Base-by-base conservation (phyloP, 2,329 filamentous ascomycete genomes). In the Fusarium nodosum region DNA sequence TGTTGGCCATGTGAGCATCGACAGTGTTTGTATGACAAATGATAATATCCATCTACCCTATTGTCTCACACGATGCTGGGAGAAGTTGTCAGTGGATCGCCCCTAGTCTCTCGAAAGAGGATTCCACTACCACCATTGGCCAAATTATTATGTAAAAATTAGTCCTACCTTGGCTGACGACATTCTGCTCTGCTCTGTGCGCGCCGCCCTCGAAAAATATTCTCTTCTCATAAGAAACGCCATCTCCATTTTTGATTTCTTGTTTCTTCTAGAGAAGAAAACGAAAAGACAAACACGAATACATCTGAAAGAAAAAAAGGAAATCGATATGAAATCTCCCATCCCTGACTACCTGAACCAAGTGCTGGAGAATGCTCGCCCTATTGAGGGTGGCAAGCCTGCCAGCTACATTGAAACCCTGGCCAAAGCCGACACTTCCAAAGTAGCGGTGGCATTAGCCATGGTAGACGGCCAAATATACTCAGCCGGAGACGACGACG, bases 381-480 rank as follows among this genome's bases (percentile, higher is more conserved):
- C 69, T 7, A 77, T 72, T 30, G 72, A 78, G 3, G 28, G 58
- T 24, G 79, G 79, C 12, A 73, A 72, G 12, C 73, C 78, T 0
- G 79, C 79, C 6, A 72, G 56, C 52, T 81, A 81, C 64, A 81
- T 81, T 52, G 79, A 81, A 24, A 77, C 76, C 10, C 74, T 81
- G 5, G 78, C 79, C 13, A 75, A 74, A 34, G 79, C 79, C 8
- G 79, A 81, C 65, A 79, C 79, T 10, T 79, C 79, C 9, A 79
- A 77, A 54, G 70, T 81, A 64, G 79, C 76, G 8, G 78, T 80
- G 18, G 78, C 79, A 1, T 63, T 81, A 18, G 79, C 79, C 7
- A 81, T 78, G 74, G 79, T 81, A 9, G 79, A 81, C 34, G 79
- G 79, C 11, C 76, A 79, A 18, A 36, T 81, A 2, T 81, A 81